Conservation (phyloP, 345 rosid genomes). For the Arabidopsis arenosa region DNA sequence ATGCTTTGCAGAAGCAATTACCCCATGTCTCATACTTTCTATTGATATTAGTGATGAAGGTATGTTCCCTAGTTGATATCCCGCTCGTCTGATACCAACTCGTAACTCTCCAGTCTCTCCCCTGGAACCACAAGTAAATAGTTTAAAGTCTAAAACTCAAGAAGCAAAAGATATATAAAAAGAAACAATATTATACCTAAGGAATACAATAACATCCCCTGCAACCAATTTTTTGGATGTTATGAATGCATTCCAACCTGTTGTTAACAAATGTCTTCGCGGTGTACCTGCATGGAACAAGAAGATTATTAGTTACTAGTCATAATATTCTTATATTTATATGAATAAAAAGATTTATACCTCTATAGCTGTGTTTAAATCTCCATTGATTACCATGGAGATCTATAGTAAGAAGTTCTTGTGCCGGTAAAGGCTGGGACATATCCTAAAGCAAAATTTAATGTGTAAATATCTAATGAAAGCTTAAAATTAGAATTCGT, state of each 20-base stretch:
- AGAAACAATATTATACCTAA: background rate
- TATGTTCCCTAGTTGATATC: background rate
- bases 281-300: background rate
- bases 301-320: background rate
- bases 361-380: background rate
- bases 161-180: background rate
- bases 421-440: conserved; percentile 53
- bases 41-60: background rate
- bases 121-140: background rate
- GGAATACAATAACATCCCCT: background rate
- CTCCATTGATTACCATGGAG: conserved; percentile 37
- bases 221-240: background rate
- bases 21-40: background rate
- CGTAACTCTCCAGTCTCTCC: background rate
- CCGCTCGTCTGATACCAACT: background rate
- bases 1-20: background rate
- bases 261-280: background rate
- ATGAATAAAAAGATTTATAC: background rate
- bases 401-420: conserved; percentile 60
- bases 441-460: conserved; percentile 50
- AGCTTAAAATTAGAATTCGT: background rate
- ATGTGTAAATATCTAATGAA: conserved; percentile 20
- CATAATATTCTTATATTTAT: conserved; percentile 29
- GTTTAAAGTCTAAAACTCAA: background rate
- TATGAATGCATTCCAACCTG: background rate